Evolutionary conservation across 441 rosid genomes (phyloP), one percentile per base, ranked within the genome.

Genomic region (Erodium chrysanthum): DNA sequence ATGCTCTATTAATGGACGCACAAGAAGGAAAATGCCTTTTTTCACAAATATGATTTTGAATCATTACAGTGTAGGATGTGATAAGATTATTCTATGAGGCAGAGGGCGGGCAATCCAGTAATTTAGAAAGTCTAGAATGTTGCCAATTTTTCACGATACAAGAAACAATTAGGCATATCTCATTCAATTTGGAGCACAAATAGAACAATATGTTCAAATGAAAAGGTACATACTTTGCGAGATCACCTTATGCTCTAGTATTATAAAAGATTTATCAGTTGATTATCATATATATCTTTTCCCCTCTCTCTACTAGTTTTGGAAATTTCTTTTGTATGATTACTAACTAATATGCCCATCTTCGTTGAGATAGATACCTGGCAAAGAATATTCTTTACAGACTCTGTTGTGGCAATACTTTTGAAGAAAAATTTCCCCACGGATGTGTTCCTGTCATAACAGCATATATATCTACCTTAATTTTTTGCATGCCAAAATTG

Each of bases 301-400:
- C 29, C 29, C 29, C 29, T 25, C 29, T 1, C 3, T 1, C 29
- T 25, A 25, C 29, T 3, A 25, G 29, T 15, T 27, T 18, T 22
- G 0, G 14, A 22, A 22, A 17, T 6, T 59, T 59, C 31, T 59
- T 59, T 21, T 25, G 11, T 21, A 58, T 21, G 22, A 59, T 8
- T 11, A 22, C 14, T 8, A 10, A 22, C 14, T 22, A 25, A 8
- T 21, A 60, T 12, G 25, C 14, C 37, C 52, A 17, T 46, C 14
- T 18, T 40, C 12, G 5, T 31, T 48, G 11, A 37, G 59, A 58
- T 31, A 18, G 65, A n/a, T 76, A 90, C 96, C 96, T 86, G 96
- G 59, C 83, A 71, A 59, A 90, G 91, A 74, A 90, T 90, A 74
- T 72, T 86, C 80, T 71, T 85, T 64, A 89, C 87, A 5, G 97